A percentile compares a stretch with the other conserved stretches of the same genome.
Conservation (phyloP, 75 land plant species). For the Sequoiadendron giganteum region DNA sequence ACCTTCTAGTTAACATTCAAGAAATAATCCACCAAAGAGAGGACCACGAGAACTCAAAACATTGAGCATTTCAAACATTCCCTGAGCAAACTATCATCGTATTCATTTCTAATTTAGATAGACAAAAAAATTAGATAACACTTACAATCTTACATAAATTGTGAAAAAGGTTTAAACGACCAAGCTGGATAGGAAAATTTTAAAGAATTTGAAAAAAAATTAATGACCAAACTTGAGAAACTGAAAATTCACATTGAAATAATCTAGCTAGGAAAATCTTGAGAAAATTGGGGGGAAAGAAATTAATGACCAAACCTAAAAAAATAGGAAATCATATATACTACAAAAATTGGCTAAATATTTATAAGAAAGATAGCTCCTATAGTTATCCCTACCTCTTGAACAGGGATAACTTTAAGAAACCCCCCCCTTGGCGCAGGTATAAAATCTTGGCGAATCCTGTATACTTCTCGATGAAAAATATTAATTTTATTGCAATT, state of each 20-base stretch:
- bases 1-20: neutral
- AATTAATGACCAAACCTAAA: neutral
- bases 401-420: too few species aligned
- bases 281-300: too few species aligned
- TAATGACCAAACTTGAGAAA: neutral
- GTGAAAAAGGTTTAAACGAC: too few species aligned
- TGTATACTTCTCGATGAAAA: too few species aligned
- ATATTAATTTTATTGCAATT: too few species aligned
- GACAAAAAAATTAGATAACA: neutral
- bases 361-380: neutral
- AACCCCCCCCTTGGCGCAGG: too few species aligned
- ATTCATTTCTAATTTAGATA: neutral
- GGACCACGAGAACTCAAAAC: neutral
- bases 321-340: neutral
- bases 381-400: constrained; percentile 13
- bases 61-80: neutral
- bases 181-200: too few species aligned
- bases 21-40: too few species aligned
- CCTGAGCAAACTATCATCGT: neutral
- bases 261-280: neutral
- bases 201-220: neutral
- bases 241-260: neutral
- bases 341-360: neutral
- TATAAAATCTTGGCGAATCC: too few species aligned
- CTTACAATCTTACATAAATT: neutral